These are phyloP conservation scores for Dictyostelium firmibasis DNA, from an alignment of 78 protist genomes.

Conservation along the genomic window DNA sequence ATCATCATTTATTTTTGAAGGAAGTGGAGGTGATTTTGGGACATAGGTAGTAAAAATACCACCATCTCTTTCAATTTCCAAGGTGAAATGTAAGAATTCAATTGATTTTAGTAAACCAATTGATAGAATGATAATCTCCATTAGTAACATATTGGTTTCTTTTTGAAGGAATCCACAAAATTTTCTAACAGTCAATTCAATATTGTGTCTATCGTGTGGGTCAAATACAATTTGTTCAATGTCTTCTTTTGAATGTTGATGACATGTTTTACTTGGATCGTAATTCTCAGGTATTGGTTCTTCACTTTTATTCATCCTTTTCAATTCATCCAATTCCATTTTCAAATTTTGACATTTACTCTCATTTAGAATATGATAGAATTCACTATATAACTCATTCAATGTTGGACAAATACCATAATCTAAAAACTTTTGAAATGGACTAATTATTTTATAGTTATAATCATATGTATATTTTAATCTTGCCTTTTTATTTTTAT, in stretches of 20 bases:
- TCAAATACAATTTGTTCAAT: conserved; percentile 1
- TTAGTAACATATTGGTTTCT: conserved; percentile 61
- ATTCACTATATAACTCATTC: conserved; percentile 47
- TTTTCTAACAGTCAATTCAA: conserved; percentile 43
- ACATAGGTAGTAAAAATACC: conserved; percentile 11
- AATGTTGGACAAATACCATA: background rate
- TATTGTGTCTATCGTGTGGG: background rate
- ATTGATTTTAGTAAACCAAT: conserved; percentile 34
- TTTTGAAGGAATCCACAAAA: conserved; percentile 52
- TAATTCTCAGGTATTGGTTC: background rate
- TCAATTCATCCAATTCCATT: background rate
- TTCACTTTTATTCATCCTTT: background rate
- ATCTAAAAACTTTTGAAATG: conserved; percentile 45
- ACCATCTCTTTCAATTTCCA: conserved; percentile 52
- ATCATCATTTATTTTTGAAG: background rate
- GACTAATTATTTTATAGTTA: conserved; percentile 50
- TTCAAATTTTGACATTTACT: background rate
- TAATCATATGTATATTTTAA: conserved; percentile 6
- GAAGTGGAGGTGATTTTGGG: background rate
- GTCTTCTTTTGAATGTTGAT: conserved; percentile 9
- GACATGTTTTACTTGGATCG: background rate
- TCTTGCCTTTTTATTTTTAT: conserved; percentile 1
- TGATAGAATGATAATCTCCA: conserved; percentile 35
- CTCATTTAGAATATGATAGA: conserved; percentile 31
- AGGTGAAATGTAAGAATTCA: conserved; percentile 24